Percentiles rank a stretch among this genome's conserved stretches.
phyloP scores from a whole-genome alignment of 2,329 filamentous ascomycete species.

The Penicillium sp. region DNA sequence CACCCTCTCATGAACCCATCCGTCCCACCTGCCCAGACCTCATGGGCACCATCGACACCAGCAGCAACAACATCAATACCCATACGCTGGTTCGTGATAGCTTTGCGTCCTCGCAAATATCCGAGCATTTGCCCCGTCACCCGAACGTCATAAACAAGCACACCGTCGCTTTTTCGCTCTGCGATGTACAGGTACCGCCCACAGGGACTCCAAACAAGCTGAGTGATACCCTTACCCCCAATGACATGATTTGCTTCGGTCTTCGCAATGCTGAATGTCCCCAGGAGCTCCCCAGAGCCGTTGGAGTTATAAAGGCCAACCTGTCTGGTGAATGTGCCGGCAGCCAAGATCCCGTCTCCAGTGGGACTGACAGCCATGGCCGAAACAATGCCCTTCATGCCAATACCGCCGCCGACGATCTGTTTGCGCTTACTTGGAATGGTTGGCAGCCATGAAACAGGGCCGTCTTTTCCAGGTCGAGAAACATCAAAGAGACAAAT shows the following conservation, averaged over 20 bases:
- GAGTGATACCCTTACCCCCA: constrained; percentile 56
- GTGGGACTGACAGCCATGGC: constrained; percentile 49
- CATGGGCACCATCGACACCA: constrained; percentile 41
- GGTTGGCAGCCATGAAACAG: constrained; percentile 47
- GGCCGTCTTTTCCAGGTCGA: constrained; percentile 47
- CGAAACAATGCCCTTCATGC: constrained; percentile 59
- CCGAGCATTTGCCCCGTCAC: constrained; percentile 53
- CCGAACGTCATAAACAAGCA: constrained; percentile 62
- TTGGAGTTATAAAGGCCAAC: constrained; percentile 57
- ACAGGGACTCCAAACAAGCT: constrained; percentile 59
- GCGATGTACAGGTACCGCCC: constrained; percentile 60
- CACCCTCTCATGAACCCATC: constrained; percentile 58
- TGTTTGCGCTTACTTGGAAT: constrained; percentile 52
- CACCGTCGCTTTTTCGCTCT: constrained; percentile 57
- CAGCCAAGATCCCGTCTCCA: constrained; percentile 53
- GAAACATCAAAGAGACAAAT: constrained; percentile 59
- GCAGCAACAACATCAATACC: constrained; percentile 53
- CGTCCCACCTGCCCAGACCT: constrained; percentile 61
- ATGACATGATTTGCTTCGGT: constrained; percentile 40
- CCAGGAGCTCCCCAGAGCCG: constrained; percentile 51
- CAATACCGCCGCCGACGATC: constrained; percentile 47
- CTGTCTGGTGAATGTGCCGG: constrained; percentile 58
- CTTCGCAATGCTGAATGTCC: constrained; percentile 51
- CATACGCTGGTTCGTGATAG: constrained; percentile 57
- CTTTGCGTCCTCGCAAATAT: constrained; percentile 49